Evolutionary conservation across 345 rosid species (phyloP).

Genomic region (Hypericum androsaemum): DNA sequence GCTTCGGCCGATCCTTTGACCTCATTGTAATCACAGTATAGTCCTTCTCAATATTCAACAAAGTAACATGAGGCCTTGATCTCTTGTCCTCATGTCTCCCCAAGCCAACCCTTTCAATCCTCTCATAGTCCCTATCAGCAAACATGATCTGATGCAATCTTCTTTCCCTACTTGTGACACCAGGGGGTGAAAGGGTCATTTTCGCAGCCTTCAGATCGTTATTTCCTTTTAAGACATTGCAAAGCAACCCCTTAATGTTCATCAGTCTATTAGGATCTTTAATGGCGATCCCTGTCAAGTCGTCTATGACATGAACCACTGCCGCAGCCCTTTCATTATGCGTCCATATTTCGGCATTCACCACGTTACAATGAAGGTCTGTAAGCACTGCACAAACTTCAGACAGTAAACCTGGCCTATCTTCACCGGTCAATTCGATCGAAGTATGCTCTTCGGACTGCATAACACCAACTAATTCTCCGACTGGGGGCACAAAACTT

Average conservation of each 20-base stretch:
- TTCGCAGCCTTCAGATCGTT: conserved; percentile 53
- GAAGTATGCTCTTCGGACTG: conserved; percentile 71
- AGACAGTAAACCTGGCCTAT: conserved; percentile 81
- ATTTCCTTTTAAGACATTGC: conserved; percentile 52
- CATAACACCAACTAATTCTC: conserved; percentile 68
- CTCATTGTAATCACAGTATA: conserved; percentile 76
- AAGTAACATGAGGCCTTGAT: conserved; percentile 52
- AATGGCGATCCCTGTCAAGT: conserved; percentile 45
- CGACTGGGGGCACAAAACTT: conserved; percentile 41
- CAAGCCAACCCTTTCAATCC: conserved; percentile 31
- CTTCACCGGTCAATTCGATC: conserved; percentile 71
- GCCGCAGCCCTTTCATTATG: conserved; percentile 94
- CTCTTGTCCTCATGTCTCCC: conserved; percentile 27
- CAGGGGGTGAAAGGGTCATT: conserved; percentile 52
- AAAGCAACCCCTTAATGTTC: conserved; percentile 47
- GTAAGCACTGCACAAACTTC: conserved; percentile 90
- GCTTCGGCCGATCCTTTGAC: conserved; percentile 73
- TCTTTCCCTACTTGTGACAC: conserved; percentile 51
- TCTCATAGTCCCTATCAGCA: conserved; percentile 84
- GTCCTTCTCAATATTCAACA: conserved; percentile 67
- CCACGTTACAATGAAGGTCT: conserved; percentile 72
- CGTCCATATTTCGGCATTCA: conserved; percentile 88
- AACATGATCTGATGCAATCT: conserved; percentile 94
- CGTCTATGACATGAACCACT: conserved; percentile 65
- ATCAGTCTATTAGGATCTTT: conserved; percentile 57